phyloP scores from a whole-genome alignment of 768 basidiomycete genomes.

The Thelephora ganbajun region DNA sequence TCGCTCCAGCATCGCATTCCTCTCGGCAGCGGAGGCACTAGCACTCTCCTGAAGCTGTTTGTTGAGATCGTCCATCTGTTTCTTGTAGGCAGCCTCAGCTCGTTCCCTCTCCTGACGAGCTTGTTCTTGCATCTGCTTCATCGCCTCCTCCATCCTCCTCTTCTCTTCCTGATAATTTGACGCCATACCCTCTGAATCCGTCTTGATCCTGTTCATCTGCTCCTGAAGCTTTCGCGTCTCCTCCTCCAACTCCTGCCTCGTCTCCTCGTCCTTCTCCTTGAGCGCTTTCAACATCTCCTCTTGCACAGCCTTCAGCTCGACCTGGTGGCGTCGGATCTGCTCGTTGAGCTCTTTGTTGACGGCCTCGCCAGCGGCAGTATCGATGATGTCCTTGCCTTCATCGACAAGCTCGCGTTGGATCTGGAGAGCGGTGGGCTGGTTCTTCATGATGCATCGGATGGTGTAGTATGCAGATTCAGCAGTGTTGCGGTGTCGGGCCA shows the following conservation, averaged over 20 bases:
- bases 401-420: too few species aligned
- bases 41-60: too few species aligned
- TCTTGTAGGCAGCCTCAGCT: too few species aligned
- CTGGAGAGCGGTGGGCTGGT: slow-evolving; percentile 5
- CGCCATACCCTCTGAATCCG: too few species aligned
- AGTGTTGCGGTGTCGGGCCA: slow-evolving; percentile 3
- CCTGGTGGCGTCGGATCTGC: too few species aligned
- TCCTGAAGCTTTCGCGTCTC: not conserved
- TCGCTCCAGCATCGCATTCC: too few species aligned
- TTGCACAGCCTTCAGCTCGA: slow-evolving; percentile 24
- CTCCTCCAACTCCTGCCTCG: not conserved
- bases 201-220: not conserved
- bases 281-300: slow-evolving; percentile 7
- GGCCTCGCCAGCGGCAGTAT: slow-evolving; percentile 21
- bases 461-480: slow-evolving; percentile 3
- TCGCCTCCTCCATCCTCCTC: too few species aligned
- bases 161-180: too few species aligned
- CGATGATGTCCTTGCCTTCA: slow-evolving; percentile 4
- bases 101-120: too few species aligned
- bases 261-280: slow-evolving; percentile 5
- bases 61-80: too few species aligned
- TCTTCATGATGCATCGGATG: slow-evolving; percentile 2
- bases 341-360: slow-evolving; percentile 34
- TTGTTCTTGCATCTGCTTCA: too few species aligned
- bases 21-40: too few species aligned